Evolutionary conservation across 2,329 filamentous ascomycete species (phyloP), one percentile per base, ranked within the genome.

Genomic region (Cercospora sojina): DNA sequence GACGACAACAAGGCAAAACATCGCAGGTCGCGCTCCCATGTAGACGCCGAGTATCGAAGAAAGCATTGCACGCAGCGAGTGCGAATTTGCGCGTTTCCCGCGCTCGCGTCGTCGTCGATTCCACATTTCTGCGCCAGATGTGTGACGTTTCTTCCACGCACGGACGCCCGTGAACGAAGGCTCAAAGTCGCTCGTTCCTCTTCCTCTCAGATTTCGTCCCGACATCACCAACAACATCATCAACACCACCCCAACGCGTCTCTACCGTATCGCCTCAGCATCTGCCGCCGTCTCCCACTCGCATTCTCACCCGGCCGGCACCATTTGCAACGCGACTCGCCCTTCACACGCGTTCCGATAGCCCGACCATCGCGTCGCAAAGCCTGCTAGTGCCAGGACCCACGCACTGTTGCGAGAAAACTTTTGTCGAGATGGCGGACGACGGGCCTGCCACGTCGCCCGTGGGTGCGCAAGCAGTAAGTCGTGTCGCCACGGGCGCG

Each of bases 371-470:
- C 71, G 71, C 71, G 72, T 72, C 69, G 69, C 69, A 70, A 69
- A 71, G 62, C 64, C 67, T 63, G 62, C 65, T 64, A 66, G 65
- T 67, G 59, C 68, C 64, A 53, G 66, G 38, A 55, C 58, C 47
- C 51, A 58, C 29, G 29, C 23, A 23, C n/a, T 35, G 38, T 63
- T 62, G 49, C 66, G 62, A 62, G 67, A 65, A 61, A 58, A 63
- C 62, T 66, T 53, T 66, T 59, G 49, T 18, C 65, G 66, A 64
- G 56, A 78, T 78, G 76, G 72, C 74, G 56, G 76, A 78, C 56
- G 75, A 74, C 66, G 64, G 70, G 38, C 64, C 68, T 55, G 69
- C 70, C 65, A 69, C 69, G 55, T 71, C 69, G 51, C 67, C 74
- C 49, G 72, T 70, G 20, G 74, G 75, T 47, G 71, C 71, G 69